Evolutionary conservation across 306 rosid genomes (phyloP).

Genomic region (Glycine soja): DNA sequence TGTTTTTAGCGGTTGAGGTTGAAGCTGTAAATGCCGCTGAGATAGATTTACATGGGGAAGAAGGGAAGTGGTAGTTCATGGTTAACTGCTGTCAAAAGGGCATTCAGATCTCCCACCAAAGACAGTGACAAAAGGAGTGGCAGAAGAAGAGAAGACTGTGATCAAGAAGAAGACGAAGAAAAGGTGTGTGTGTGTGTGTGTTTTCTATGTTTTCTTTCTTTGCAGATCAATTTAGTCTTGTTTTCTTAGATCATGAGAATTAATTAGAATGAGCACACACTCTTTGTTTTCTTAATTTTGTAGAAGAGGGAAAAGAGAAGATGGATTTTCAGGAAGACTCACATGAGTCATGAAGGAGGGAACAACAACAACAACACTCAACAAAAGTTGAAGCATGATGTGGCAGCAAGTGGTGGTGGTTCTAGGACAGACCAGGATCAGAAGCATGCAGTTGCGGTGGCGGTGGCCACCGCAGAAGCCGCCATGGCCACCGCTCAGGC

Average conservation of each 20-base stretch:
- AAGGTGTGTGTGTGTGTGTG: slow-evolving; percentile 54
- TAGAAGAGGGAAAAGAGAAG: slow-evolving; percentile 89
- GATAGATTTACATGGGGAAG: slow-evolving; percentile 85
- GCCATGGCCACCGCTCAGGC: slow-evolving; percentile 87
- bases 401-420: slow-evolving; percentile 1
- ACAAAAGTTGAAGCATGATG: slow-evolving; percentile 47
- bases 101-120: slow-evolving; percentile 98
- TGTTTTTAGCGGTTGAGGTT: background rate
- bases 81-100: slow-evolving; percentile 98
- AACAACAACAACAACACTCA: slow-evolving; percentile 40
- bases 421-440: slow-evolving; percentile 58
- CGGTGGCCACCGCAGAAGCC: slow-evolving; percentile 82
- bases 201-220: background rate
- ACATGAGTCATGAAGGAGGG: slow-evolving; percentile 61
- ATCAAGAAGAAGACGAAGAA: slow-evolving; percentile 78
- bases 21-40: slow-evolving; percentile 59
- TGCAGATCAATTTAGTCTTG: background rate
- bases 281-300: background rate
- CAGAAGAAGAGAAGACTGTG: slow-evolving; percentile 53
- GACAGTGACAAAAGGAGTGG: slow-evolving; percentile 54
- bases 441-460: slow-evolving; percentile 76
- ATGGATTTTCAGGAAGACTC: slow-evolving; percentile 81
- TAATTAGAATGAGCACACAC: background rate
- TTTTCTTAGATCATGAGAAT: slow-evolving; percentile 4
- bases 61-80: slow-evolving; percentile 80